Base-by-base conservation (phyloP, 345 rosid genomes). In the Brassica juncea region DNA sequence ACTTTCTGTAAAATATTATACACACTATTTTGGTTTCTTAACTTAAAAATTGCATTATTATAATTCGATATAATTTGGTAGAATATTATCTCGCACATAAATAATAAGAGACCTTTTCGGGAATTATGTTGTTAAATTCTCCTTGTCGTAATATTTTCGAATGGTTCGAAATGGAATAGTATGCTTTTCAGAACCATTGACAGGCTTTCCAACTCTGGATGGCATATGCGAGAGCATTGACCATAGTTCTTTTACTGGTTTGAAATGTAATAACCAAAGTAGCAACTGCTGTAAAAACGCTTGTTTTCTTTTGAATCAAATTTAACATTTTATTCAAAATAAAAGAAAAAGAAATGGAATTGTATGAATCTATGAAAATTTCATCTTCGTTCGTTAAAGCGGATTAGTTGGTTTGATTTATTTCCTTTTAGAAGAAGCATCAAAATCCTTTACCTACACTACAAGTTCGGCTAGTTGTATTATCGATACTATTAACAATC, bases 371-470 rank as follows among this genome's bases (percentile, higher is more conserved):
- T 5, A 54, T n/a, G 19, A 31, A 37, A 64, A 49, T 7, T 55
- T 61, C 14, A 55, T 70, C 66, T 64, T 77, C 10, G 34, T 78
- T 66, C 39, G 59, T 58, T 79, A 59, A 72, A 66, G 82, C 14
- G 19, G 52, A 28, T 58, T 54, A 12, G 34, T 71, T 57, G 52
- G 30, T 66, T 67, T 78, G 67, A 37, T 71, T 16, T 14, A 67
- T 44, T 25, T 34, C 70, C 71, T 67, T 73, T 73, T 49, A 34
- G 23, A 47, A 68, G 82, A 73, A 73, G 59, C 82, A 73, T 74
- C 75, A 61, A 60, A n/a, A 34, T 73, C 77, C 58, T 74, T 79
- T 61, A 68, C 55, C 70, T 64, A 67, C 28, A 19, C 19, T 19
- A 19, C 19, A 19, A 19, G 19, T 73, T 79, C 49, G 70, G 47